Base-by-base conservation (phyloP, 2,329 filamentous ascomycete species). In the Rutstroemia sp. region DNA sequence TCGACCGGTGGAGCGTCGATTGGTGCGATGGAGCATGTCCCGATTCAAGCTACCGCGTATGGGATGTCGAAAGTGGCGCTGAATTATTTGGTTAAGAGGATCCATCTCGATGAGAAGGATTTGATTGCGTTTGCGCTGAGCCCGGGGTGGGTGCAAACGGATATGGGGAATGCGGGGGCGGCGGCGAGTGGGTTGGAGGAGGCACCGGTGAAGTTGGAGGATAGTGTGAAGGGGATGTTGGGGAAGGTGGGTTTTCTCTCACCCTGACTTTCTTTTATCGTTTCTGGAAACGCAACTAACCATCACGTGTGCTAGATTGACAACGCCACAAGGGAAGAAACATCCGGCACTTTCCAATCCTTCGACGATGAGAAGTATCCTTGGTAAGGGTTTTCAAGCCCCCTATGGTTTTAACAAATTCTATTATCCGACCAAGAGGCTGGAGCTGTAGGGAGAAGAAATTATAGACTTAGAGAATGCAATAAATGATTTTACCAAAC, bases 31-130 rank as follows among this genome's bases (percentile, higher is more conserved):
- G 44, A 50, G 8, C 41, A 59, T 1, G 14, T 56, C 8, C 58
- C 52, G 1, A 30, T 59, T 1, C 63, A 61, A 0, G 58, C 56
- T 23, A 62, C 70, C 2, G 66, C 68, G 1, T 78, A 80, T 48
- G 76, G 71, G 0, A 60, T 72, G 0, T 69, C 68, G 48, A 79
- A 79, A 64, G 57, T 53, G 2, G 61, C 57, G 8, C 48, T 69
- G 39, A 70, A 73, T 47, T 73, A 60, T 37, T 51, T 71, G 45
- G 63, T 65, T 5, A 55, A 61, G 7, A 69, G 69, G 54, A 63
- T 71, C 10, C 63, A 71, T 58, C 64, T 67, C 25, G 71, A 72
- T 58, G 60, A 70, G 58, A 65, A 4, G 67, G 65, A 60, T 58
- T 37, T 75, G 9, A 68, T 65, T 14, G 57, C 67, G 0, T 62